Evolutionary conservation across 2,329 filamentous ascomycete species (phyloP), one percentile per base, ranked within the genome.

Genomic region (Pseudovirgaria hyperparasitica): DNA sequence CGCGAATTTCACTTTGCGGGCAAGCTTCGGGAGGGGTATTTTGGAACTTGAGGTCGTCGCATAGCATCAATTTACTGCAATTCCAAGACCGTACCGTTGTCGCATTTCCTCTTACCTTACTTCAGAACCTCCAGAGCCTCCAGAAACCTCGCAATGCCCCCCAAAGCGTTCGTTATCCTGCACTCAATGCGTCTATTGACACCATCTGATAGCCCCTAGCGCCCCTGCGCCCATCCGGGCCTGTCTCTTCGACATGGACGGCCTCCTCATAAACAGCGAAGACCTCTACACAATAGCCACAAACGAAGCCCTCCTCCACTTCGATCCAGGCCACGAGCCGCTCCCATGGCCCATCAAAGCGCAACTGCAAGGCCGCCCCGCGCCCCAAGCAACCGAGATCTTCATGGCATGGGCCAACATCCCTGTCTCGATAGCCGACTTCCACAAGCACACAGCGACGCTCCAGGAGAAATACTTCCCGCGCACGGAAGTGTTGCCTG

Each of bases 191-290:
- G n/a, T n/a, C n/a, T n/a, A n/a, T n/a, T n/a, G n/a, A n/a, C n/a
- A n/a, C n/a, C n/a, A n/a, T n/a, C n/a, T n/a, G n/a, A 9, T 20
- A 20, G n/a, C 19, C 11, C 19, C 19, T 9, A 20, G 78, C n/a
- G n/a, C n/a, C 49, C 76, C 85, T 54, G 79, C 82, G 12, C 74
- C 78, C 24, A 67, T 96, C 32, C 72, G 85, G 41, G 90, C 87
- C 41, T 94, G 86, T 56, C 76, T 98, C 38, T 96, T 98, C 54
- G 90, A 98, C 63, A 94, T 96, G 86, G 90, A 98, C 56, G 90
- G 90, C 34, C 76, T 98, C 19, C 72, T 98, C 12, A 80, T 98
- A 49, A 76, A 96, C 57, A 85, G 82, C 18, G 90, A 96, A 62
- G 90, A 96, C 48, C 62, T 73, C 32, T 96, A 96, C 63, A 90